Conservation (phyloP, 176 grass and related monocot species). For the Cymbopogon citratus region DNA sequence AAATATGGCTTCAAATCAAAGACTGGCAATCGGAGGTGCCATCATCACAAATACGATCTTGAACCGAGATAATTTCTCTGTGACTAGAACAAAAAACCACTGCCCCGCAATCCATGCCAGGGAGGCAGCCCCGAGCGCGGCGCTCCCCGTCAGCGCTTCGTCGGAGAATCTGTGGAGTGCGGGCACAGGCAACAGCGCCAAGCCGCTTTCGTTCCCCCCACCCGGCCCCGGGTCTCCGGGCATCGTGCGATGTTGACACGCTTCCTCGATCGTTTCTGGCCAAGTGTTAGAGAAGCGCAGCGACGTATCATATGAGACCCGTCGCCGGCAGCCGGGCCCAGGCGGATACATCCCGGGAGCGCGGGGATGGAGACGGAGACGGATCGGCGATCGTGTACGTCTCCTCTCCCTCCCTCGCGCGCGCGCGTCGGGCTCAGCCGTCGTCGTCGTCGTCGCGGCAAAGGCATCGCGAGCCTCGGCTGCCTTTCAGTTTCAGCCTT, state of each 20-base stretch:
- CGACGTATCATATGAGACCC: not conserved
- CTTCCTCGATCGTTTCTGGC: not conserved
- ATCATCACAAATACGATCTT: too few species aligned
- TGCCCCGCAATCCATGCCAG: too few species aligned
- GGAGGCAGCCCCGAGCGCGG: too few species aligned
- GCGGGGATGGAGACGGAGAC: not conserved
- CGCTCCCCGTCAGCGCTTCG: not conserved
- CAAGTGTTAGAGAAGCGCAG: not conserved
- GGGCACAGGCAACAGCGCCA: not conserved
- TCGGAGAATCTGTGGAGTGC: not conserved
- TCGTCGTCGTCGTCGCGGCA: not conserved
- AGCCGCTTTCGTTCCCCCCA: not conserved
- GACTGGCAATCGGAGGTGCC: too few species aligned
- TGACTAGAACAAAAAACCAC: too few species aligned
- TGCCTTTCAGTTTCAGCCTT: not conserved
- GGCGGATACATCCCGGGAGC: not conserved
- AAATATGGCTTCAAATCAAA: too few species aligned
- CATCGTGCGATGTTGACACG: not conserved
- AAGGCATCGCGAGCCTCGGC: not conserved
- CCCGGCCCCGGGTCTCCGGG: not conserved
- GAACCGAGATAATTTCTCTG: too few species aligned
- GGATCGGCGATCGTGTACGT: not conserved
- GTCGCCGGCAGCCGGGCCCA: not conserved
- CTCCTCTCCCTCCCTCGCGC: too few species aligned
- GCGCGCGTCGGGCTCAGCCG: too few species aligned